Conservation (phyloP, 208 protist species). For the Spongospora subterranea region DNA sequence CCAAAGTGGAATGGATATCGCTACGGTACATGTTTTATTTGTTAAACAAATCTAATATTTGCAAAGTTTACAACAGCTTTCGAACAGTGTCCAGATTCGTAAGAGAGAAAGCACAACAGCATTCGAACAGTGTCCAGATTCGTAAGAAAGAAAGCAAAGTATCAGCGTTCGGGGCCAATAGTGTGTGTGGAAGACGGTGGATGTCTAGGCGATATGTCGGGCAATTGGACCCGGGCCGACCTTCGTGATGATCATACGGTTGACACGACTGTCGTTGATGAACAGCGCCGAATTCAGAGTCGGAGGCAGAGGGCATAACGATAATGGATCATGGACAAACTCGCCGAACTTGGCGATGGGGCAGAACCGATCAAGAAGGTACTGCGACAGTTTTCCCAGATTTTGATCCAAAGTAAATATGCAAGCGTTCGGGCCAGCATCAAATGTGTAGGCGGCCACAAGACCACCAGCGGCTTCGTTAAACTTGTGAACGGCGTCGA, state of each 20-base stretch:
- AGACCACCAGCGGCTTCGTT: constrained; percentile 75
- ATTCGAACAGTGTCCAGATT: no score
- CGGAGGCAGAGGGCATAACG: not conserved
- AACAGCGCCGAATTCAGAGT: not conserved
- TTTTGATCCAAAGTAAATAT: constrained; percentile 88
- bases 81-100: no score
- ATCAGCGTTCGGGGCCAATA: no score
- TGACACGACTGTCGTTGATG: not conserved
- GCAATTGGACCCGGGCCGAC: constrained; percentile 23
- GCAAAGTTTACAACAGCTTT: no score
- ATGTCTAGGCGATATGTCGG: no score
- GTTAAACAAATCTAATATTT: no score
- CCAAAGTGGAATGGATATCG: no score
- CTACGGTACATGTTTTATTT: no score
- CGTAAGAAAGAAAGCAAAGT: no score
- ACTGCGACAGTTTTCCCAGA: constrained; percentile 82
- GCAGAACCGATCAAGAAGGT: not conserved
- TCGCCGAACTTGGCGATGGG: not conserved
- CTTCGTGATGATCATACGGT: constrained; percentile 26
- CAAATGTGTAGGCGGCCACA: constrained; percentile 96
- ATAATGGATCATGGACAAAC: constrained; percentile 29
- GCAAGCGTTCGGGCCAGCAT: constrained; percentile 98
- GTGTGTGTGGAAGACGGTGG: no score
- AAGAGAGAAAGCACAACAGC: no score
- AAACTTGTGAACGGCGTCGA: constrained; percentile 87